A percentile compares a stretch with the other conserved stretches of the same genome.
phyloP scores from a whole-genome alignment of 805 yeast genomes.

The Lipomyces spencermartinsiae region DNA sequence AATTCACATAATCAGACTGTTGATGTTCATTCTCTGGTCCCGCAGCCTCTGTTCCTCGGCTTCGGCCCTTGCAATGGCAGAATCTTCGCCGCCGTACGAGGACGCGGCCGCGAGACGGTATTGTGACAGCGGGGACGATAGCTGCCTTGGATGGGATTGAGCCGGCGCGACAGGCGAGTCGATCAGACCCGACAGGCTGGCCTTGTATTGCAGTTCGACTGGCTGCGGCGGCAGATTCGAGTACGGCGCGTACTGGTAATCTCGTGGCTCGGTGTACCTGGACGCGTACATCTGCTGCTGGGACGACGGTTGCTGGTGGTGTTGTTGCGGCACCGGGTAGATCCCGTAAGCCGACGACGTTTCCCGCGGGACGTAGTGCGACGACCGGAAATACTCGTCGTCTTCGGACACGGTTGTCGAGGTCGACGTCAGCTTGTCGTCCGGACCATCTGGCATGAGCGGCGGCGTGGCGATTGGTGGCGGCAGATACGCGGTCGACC shows the following conservation, averaged over 20 bases:
- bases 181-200: constrained; percentile 18
- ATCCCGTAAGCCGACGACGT: background rate
- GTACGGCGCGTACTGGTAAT: constrained; percentile 5
- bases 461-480: background rate
- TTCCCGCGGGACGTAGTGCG: background rate
- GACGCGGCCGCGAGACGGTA: constrained; percentile 1
- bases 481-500: background rate
- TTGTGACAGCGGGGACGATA: background rate
- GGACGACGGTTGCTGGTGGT: background rate
- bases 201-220: constrained; percentile 22
- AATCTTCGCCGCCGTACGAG: background rate
- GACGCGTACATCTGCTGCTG: background rate
- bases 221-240: background rate
- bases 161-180: constrained; percentile 21
- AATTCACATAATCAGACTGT: constrained; percentile 28
- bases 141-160: background rate
- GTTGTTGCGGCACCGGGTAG: background rate
- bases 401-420: background rate
- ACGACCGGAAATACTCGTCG: background rate
- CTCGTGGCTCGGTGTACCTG: background rate
- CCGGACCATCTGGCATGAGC: background rate
- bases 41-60: constrained; percentile 33
- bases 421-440: background rate
- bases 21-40: constrained; percentile 35
- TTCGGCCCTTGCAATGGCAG: constrained; percentile 14